Evolutionary conservation across 441 rosid species (phyloP).

Genomic region (Populus hybrid): DNA sequence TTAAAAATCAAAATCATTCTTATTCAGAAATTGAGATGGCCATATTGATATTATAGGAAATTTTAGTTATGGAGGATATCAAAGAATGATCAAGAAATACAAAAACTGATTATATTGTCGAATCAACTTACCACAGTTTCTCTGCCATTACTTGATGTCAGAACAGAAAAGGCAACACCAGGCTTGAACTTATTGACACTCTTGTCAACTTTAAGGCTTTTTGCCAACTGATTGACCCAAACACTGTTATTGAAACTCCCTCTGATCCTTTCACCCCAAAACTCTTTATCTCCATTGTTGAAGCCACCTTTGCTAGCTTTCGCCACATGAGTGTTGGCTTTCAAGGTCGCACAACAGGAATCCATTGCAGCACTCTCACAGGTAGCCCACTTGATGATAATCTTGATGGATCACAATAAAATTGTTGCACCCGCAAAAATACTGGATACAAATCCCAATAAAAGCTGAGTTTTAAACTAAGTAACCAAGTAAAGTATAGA

Average conservation of each 20-base stretch:
- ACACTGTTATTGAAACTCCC: constrained; percentile 36
- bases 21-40: not conserved
- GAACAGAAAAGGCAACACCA: constrained; percentile 45
- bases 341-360: constrained; percentile 46
- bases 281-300: constrained; percentile 36
- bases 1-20: not conserved
- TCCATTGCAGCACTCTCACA: constrained; percentile 45
- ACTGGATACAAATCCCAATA: constrained; percentile 19
- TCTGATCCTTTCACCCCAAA: constrained; percentile 56
- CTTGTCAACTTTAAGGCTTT: constrained; percentile 32
- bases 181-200: constrained; percentile 36
- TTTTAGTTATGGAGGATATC: not conserved
- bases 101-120: not conserved
- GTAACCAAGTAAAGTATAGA: constrained; percentile 45
- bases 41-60: not conserved
- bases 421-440: constrained; percentile 13
- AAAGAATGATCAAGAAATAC: not conserved
- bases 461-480: constrained; percentile 20
- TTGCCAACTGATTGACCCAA: constrained; percentile 29
- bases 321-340: constrained; percentile 33
- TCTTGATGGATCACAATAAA: constrained; percentile 14
- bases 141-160: constrained; percentile 49
- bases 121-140: constrained; percentile 52
- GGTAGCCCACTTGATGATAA: constrained; percentile 2
- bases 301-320: constrained; percentile 26